Evolutionary conservation across 257 asterid species (phyloP).

Genomic region (Capsicum pubescens): DNA sequence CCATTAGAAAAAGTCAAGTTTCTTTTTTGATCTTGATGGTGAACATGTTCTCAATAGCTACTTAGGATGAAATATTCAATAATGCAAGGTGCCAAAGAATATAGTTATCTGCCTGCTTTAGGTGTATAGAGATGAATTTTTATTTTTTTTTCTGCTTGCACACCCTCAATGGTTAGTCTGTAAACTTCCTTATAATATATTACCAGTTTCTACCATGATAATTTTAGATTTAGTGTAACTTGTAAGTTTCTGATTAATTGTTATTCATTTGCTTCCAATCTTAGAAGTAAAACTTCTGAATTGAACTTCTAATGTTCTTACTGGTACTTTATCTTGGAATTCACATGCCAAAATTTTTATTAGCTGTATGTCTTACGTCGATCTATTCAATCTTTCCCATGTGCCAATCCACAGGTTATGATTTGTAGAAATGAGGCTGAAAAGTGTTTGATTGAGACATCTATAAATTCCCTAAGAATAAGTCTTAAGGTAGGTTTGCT

Average conservation of each 20-base stretch:
- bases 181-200: background rate
- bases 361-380: background rate
- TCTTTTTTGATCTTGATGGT: background rate
- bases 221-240: background rate
- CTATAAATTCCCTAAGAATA: slow-evolving; percentile 91
- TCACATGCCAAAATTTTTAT: background rate
- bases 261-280: background rate
- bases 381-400: slow-evolving; percentile 23
- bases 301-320: slow-evolving; percentile 5
- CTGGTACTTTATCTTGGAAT: background rate
- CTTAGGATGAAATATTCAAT: background rate
- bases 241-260: slow-evolving; percentile 7
- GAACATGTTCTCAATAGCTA: background rate
- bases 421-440: slow-evolving; percentile 97
- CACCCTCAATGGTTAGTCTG: background rate
- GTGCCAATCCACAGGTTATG: slow-evolving; percentile 63
- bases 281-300: background rate
- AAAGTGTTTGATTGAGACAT: slow-evolving; percentile 97
- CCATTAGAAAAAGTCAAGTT: background rate
- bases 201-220: background rate
- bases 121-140: background rate
- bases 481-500: slow-evolving; percentile 81
- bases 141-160: background rate
- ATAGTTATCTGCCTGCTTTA: background rate
- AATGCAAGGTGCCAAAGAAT: background rate